A percentile compares a stretch with the other conserved stretches of the same genome.
Evolutionary conservation across 1,139 yeast species (phyloP).

Genomic region (Yamadazyma atlantica): DNA sequence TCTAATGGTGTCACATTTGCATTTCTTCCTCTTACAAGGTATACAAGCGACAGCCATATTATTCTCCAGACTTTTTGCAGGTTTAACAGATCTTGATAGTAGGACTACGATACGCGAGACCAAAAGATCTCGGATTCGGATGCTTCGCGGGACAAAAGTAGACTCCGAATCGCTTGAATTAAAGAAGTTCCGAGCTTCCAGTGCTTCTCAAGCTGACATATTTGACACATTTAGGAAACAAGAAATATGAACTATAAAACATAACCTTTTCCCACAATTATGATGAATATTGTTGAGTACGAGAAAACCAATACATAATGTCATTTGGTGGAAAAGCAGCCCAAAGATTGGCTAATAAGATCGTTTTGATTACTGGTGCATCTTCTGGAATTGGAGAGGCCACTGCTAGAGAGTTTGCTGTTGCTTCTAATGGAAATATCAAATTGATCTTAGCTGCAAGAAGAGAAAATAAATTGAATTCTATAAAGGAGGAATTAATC

Average conservation of each 20-base stretch:
- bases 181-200: no score
- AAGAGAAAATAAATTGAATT: constrained; percentile 53
- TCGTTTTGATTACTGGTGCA: constrained; percentile 37
- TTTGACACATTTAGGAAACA: neutral
- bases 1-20: constrained; percentile 5
- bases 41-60: constrained; percentile 3
- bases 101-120: no score
- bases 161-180: no score
- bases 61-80: no score
- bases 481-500: constrained; percentile 45
- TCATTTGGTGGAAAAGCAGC: constrained; percentile 45
- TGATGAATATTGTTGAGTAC: neutral
- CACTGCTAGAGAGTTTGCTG: constrained; percentile 71
- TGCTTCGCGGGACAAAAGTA: no score
- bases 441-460: constrained; percentile 71
- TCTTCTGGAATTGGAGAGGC: constrained; percentile 65
- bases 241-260: neutral
- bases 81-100: no score
- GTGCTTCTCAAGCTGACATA: no score
- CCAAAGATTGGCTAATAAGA: constrained; percentile 43
- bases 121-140: no score
- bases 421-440: constrained; percentile 64
- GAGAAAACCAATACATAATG: constrained; percentile 20
- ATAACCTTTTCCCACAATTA: neutral
- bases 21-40: constrained; percentile 4